phyloP scores from a whole-genome alignment of 2,329 filamentous ascomycete species.

The Geosmithia putterillii region DNA sequence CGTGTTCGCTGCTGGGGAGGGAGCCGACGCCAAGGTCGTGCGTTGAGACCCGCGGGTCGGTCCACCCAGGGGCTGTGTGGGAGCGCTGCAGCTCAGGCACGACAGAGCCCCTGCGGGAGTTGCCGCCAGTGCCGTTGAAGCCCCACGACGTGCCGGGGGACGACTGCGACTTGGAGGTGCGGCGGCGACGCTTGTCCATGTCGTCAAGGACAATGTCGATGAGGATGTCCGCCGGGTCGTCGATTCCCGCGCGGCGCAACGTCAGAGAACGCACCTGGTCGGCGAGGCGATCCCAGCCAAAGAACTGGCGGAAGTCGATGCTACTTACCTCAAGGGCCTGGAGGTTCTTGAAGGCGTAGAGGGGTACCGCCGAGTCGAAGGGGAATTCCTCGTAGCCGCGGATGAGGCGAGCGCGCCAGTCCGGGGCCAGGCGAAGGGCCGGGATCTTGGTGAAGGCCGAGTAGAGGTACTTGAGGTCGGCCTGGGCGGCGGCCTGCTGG shows the following conservation, averaged over 20 bases:
- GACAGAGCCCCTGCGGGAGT: constrained; percentile 50
- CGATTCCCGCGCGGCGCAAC: constrained; percentile 74
- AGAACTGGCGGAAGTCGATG: constrained; percentile 93
- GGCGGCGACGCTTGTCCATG: constrained; percentile 79
- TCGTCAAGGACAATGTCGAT: constrained; percentile 93
- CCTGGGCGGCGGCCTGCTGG: constrained; percentile 73
- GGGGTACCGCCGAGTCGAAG: constrained; percentile 89
- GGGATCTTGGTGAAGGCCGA: constrained; percentile 98
- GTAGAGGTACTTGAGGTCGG: constrained; percentile 91
- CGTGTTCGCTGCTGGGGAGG: constrained; percentile 37
- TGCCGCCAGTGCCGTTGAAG: constrained; percentile 33
- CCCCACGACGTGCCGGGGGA: constrained; percentile 66
- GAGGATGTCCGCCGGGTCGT: constrained; percentile 81
- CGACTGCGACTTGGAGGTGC: constrained; percentile 74
- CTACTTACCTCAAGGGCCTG: constrained; percentile 89
- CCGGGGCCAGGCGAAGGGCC: constrained; percentile 78
- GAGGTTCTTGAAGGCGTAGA: constrained; percentile 96
- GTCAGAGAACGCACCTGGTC: constrained; percentile 86
- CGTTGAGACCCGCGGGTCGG: constrained; percentile 32
- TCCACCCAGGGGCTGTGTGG: constrained; percentile 52
- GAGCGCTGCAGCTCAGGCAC: constrained; percentile 56
- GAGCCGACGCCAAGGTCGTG: constrained; percentile 47
- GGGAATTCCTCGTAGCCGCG: constrained; percentile 94
- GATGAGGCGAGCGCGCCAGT: constrained; percentile 83
- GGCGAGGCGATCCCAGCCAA: constrained; percentile 87